Evolutionary conservation across 371 early-diverging fungal species (phyloP).

Genomic region (Spraguea lophii): DNA sequence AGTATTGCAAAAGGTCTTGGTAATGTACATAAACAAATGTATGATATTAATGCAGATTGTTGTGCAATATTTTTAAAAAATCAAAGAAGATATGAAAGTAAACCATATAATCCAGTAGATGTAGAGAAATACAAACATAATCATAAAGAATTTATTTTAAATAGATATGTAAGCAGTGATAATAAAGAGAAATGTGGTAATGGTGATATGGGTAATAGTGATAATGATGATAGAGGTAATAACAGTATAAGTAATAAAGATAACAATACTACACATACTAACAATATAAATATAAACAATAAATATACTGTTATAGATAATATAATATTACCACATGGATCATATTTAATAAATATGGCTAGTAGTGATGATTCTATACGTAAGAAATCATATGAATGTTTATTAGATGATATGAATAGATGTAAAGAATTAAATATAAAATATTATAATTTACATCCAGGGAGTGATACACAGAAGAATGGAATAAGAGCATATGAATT

Average conservation of each 20-base stretch:
- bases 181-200: too few species aligned
- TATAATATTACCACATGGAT: constrained; percentile 50
- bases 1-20: constrained; percentile 42
- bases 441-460: constrained; percentile 53
- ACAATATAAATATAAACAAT: too few species aligned
- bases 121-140: constrained; percentile 30
- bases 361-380: constrained; percentile 47
- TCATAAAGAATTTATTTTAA: too few species aligned
- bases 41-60: constrained; percentile 19
- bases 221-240: too few species aligned
- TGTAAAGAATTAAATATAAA: constrained; percentile 49
- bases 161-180: too few species aligned
- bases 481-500: constrained; percentile 41
- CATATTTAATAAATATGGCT: constrained; percentile 52
- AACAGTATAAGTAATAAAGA: too few species aligned
- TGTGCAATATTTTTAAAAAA: constrained; percentile 45
- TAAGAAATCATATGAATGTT: constrained; percentile 42
- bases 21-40: constrained; percentile 38
- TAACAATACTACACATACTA: too few species aligned
- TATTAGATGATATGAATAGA: constrained; percentile 50
- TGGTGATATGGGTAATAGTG: too few species aligned
- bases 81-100: constrained; percentile 31
- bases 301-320: constrained; percentile 15
- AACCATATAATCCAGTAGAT: constrained; percentile 6
- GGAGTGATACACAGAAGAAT: constrained; percentile 47